Evolutionary conservation across 1,284 basidiomycete genomes (phyloP), one percentile per base, ranked within the genome.

Genomic region (Hemileia vastatrix): DNA sequence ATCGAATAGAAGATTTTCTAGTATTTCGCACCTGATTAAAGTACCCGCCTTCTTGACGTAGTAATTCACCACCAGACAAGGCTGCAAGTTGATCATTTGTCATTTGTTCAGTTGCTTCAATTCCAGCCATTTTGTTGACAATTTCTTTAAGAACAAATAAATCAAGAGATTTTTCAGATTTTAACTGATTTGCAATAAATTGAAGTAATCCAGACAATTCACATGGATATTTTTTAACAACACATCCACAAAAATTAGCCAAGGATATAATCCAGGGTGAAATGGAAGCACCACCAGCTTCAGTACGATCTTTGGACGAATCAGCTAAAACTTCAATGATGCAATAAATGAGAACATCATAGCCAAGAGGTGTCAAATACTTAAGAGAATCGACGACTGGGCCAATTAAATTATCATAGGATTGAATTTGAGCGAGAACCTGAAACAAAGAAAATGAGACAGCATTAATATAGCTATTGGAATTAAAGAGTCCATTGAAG

Each of bases 401-500:
- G 47, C 83, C 82, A 13, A 90, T 90, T 65, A 98, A 80, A 76
- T 97, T 99, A 71, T 94, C 89, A 74, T 98, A 99, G 18, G 90
- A 86, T 84, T 93, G 92, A 64, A 97, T 87, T 77, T 98, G 95
- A 67, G n/a, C n/a, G n/a, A n/a, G n/a, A n/a, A n/a, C n/a, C n/a
- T n/a, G n/a, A n/a, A n/a, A n/a, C n/a, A n/a, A n/a, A n/a, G n/a
- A n/a, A n/a, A n/a, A n/a, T n/a, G n/a, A n/a, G n/a, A n/a, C n/a
- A n/a, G n/a, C n/a, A n/a, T n/a, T n/a, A n/a, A n/a, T n/a, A n/a
- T n/a, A n/a, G n/a, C n/a, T n/a, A n/a, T n/a, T n/a, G n/a, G n/a
- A n/a, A n/a, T n/a, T n/a, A n/a, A n/a, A n/a, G n/a, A n/a, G n/a
- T n/a, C n/a, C n/a, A n/a, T n/a, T n/a, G n/a, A n/a, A n/a, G n/a